A percentile compares a stretch with the other conserved stretches of the same genome.
Evolutionary conservation across 2,329 filamentous ascomycete genomes (phyloP).

Genomic region (Daldinia sp.): DNA sequence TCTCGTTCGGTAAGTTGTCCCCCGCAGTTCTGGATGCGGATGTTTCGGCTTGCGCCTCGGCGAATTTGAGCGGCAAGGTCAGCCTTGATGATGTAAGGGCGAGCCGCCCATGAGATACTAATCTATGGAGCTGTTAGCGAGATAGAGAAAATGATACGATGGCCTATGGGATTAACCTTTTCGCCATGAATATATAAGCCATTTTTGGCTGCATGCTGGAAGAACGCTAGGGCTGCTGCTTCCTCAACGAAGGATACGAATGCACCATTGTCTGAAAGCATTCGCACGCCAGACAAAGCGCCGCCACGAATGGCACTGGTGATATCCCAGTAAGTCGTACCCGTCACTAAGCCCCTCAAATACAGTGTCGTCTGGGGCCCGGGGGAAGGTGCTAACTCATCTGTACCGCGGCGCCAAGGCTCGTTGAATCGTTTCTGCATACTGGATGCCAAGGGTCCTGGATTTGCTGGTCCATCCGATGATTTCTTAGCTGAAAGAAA

Average conservation of each 20-base stretch:
- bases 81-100: constrained; percentile 70
- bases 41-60: constrained; percentile 75
- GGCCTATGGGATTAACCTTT: constrained; percentile 60
- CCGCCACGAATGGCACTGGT: constrained; percentile 73
- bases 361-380: neutral
- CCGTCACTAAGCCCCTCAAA: neutral
- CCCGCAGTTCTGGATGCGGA: constrained; percentile 70
- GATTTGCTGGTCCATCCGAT: neutral
- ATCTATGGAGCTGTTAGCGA: constrained; percentile 58
- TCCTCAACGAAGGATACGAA: constrained; percentile 75
- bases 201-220: constrained; percentile 68
- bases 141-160: constrained; percentile 8
- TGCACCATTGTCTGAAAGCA: constrained; percentile 67
- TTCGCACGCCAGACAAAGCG: constrained; percentile 71
- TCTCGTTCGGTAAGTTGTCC: constrained; percentile 66
- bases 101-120: constrained; percentile 73
- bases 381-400: neutral
- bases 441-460: neutral
- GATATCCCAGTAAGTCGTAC: constrained; percentile 71
- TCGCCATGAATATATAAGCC: constrained; percentile 75
- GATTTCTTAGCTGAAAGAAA: neutral
- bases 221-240: constrained; percentile 69
- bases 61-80: constrained; percentile 71
- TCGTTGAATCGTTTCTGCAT: neutral
- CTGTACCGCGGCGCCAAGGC: neutral